Base-by-base conservation (phyloP, 345 rosid genomes). In the Ceriops tagal region DNA sequence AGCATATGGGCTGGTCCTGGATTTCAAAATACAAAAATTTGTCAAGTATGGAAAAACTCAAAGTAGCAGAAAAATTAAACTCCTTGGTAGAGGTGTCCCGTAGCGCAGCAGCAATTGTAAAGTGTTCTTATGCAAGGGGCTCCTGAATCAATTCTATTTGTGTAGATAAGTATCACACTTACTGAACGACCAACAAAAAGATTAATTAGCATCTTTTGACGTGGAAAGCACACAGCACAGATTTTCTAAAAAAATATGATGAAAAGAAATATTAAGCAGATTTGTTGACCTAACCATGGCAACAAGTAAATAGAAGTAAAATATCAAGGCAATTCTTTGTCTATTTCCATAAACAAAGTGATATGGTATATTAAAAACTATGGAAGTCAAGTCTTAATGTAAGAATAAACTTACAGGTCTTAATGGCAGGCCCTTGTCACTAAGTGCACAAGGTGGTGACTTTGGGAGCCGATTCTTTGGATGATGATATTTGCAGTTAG, bases 391-490 rank as follows among this genome's bases (percentile, higher is more conserved):
- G 16, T 6, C 20, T 5, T 68, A 27, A 73, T 56, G 55, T 22
- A 61, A 58, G 28, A 30, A 62, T 0, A 8, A 71, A 84, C 92
- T 90, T 83, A 95, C 99, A 84, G 96, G 98, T 84, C 99, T 88
- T 72, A 95, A 69, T 22, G 98, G 99, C 64, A 92, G 83, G 71
- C 98, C 99, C 82, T 90, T 92, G 83, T 89, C 92, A 65, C 88
- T 95, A 60, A 92, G 83, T 62, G 82, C 56, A 39, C 78, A 83
- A 30, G 90, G 81, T 61, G 87, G 71, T 53, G 83, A 74, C 73
- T 83, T 88, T 8, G 81, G 57, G 64, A 69, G 51, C 24, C 83
- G 83, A 69, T 72, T 80, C 82, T 85, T 92, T 24, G 98, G 98
- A 81, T 95, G 99, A 73, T 92, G 86, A 82, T 75, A 95, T 78